Evolutionary conservation across 345 rosid genomes (phyloP).

Genomic region (Pistacia atlantica): DNA sequence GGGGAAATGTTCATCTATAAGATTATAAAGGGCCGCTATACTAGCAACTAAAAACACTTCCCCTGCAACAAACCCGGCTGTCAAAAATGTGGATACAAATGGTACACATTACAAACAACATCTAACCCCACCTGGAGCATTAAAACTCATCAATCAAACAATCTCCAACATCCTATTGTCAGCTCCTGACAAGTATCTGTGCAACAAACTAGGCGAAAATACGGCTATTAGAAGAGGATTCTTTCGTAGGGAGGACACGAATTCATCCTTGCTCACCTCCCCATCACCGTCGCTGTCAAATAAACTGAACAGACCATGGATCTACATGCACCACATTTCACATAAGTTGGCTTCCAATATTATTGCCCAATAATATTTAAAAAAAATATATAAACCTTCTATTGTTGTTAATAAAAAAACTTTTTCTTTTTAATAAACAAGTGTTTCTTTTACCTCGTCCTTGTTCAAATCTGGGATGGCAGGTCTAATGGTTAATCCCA

Average conservation of each 20-base stretch:
- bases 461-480: constrained; percentile 54
- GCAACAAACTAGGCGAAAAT: constrained; percentile 44
- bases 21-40: not conserved
- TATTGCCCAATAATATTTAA: not conserved
- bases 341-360: not conserved
- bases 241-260: constrained; percentile 57
- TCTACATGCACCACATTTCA: constrained; percentile 34
- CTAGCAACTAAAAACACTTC: not conserved
- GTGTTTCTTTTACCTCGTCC: constrained; percentile 50
- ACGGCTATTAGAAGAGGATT: constrained; percentile 75
- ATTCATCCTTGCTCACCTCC: constrained; percentile 51
- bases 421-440: not conserved
- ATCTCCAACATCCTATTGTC: constrained; percentile 30
- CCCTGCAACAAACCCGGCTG: constrained; percentile 16
- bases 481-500: constrained; percentile 54
- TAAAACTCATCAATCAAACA: constrained; percentile 26
- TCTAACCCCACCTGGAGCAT: not conserved
- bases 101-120: constrained; percentile 7
- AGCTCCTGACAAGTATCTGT: constrained; percentile 23
- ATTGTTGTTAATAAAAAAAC: not conserved
- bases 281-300: constrained; percentile 65
- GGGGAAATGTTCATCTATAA: constrained; percentile 7
- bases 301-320: constrained; percentile 49
- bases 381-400: too few species aligned
- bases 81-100: not conserved